Conservation (phyloP, 2,329 filamentous ascomycete species). For the Penicillium sp. region DNA sequence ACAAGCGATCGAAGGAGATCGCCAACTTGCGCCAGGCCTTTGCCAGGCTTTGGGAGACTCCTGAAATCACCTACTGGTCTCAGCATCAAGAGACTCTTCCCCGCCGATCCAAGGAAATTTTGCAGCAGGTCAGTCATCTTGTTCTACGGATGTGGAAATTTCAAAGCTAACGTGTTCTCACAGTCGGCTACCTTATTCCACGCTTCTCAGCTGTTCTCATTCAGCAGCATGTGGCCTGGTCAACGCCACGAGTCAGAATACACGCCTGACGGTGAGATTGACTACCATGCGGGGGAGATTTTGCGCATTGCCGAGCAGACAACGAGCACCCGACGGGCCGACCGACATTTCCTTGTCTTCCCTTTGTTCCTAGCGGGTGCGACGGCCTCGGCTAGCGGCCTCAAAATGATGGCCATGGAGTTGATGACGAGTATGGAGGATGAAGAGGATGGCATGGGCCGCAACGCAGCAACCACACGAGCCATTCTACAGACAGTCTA, state of each 20-base stretch:
- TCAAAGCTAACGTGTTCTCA: not conserved
- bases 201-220: constrained; percentile 51
- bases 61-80: constrained; percentile 35
- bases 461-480: constrained; percentile 47
- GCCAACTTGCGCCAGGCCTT: constrained; percentile 38
- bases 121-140: constrained; percentile 45
- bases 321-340: constrained; percentile 37
- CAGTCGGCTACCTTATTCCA: constrained; percentile 47
- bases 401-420: constrained; percentile 50
- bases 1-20: constrained; percentile 33
- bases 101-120: constrained; percentile 33
- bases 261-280: constrained; percentile 43
- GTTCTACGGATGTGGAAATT: not conserved
- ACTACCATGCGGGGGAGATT: constrained; percentile 46
- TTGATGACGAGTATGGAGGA: constrained; percentile 50
- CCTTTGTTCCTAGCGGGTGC: constrained; percentile 55
- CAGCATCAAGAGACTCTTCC: constrained; percentile 39
- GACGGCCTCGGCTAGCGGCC: constrained; percentile 40
- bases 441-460: constrained; percentile 44
- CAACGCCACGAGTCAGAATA: constrained; percentile 45
- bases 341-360: constrained; percentile 51
- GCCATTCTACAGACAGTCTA: constrained; percentile 49
- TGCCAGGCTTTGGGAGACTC: constrained; percentile 38
- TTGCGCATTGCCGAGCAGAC: constrained; percentile 45
- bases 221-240: constrained; percentile 53